A percentile compares a stretch with the other conserved stretches of the same genome.
Evolutionary conservation across 2,329 filamentous ascomycete genomes (phyloP).

Genomic region (Raffaelea deltoideospora): DNA sequence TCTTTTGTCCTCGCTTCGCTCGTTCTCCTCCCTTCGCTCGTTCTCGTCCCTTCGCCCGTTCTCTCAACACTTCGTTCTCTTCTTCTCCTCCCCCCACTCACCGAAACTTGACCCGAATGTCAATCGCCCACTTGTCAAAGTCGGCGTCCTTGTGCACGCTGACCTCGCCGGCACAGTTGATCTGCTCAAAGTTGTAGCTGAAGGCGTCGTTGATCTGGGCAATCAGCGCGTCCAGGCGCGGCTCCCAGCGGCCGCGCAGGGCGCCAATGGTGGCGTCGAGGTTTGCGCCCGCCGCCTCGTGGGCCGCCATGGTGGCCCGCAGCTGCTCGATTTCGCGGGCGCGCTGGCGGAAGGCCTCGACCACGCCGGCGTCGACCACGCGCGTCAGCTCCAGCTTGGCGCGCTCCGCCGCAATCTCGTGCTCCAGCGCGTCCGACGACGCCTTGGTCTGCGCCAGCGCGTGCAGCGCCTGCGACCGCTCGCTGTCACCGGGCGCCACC

Average conservation of each 20-base stretch:
- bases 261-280: conserved; percentile 44
- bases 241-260: conserved; percentile 66
- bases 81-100: conserved; percentile 27
- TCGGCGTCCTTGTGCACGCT: conserved; percentile 78
- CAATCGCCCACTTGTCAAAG: conserved; percentile 86
- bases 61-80: no score
- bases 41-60: no score
- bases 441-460: conserved; percentile 33
- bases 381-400: conserved; percentile 69
- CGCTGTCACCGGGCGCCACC: conserved; percentile 23
- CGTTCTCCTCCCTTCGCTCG: background rate
- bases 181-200: conserved; percentile 82
- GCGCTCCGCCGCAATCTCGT: conserved; percentile 58
- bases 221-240: conserved; percentile 62
- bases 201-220: conserved; percentile 79
- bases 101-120: conserved; percentile 93
- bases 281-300: conserved; percentile 37
- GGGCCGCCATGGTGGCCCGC: conserved; percentile 37
- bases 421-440: conserved; percentile 48
- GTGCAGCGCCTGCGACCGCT: conserved; percentile 24
- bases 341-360: conserved; percentile 64
- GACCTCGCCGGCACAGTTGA: conserved; percentile 87
- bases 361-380: conserved; percentile 57
- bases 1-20: no score
- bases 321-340: conserved; percentile 53